phyloP scores from a whole-genome alignment of 495 filamentous ascomycete genomes.

The Aspergillus saccharolyticus region DNA sequence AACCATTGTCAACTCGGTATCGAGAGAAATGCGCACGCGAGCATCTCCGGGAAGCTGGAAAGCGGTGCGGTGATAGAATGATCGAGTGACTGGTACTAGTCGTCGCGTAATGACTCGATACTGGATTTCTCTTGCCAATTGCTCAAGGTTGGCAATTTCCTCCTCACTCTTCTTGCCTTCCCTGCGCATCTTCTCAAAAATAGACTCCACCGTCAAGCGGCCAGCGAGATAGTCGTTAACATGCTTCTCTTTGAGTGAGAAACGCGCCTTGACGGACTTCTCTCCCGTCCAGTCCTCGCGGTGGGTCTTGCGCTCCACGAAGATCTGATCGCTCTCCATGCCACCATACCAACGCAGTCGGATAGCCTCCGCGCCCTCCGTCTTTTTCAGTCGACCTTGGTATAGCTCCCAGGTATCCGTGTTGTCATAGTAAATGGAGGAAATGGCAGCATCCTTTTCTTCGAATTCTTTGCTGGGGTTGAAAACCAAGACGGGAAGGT shows the following conservation, averaged over 20 bases:
- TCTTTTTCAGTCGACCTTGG: conserved; percentile 90
- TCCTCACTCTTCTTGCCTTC: conserved; percentile 88
- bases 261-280: conserved; percentile 96
- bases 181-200: conserved; percentile 92
- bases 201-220: conserved; percentile 68
- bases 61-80: conserved; percentile 96
- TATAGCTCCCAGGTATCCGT: conserved; percentile 90
- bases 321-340: conserved; percentile 91
- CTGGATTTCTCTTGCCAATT: conserved; percentile 85
- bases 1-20: conserved; percentile 91
- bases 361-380: conserved; percentile 94
- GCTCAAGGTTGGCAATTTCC: conserved; percentile 85
- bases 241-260: conserved; percentile 92
- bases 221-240: conserved; percentile 86
- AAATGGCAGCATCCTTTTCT: conserved; percentile 81
- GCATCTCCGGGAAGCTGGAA: conserved; percentile 97
- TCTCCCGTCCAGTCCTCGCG: conserved; percentile 99
- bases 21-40: conserved; percentile 91
- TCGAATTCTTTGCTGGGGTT: conserved; percentile 97
- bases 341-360: conserved; percentile 96
- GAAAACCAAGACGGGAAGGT: conserved; percentile 95
- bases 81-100: conserved; percentile 79
- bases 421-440: conserved; percentile 98
- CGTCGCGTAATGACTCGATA: conserved; percentile 82
- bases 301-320: conserved; percentile 97